Base-by-base conservation (phyloP, 148 eudicot genomes). In the Amaranthus cruentus region DNA sequence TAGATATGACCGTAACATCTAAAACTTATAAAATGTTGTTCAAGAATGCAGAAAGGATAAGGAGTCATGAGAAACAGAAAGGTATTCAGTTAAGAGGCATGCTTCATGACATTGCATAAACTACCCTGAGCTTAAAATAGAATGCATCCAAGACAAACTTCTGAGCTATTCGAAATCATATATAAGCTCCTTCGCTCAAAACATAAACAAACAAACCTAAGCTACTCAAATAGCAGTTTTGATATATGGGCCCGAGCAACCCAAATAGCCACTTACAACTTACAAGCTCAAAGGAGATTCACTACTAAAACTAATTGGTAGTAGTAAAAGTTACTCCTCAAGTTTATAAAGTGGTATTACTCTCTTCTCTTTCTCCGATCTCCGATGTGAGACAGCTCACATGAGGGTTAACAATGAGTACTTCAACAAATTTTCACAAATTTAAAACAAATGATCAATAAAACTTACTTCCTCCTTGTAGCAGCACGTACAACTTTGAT, bases 401-500 rank as follows among this genome's bases (percentile, higher is more conserved):
- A 18, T 18, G 18, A 18, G 18, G 18, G 18, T 18, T 18, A 18
- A 18, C 18, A 18, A 18, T 18, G 18, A 18, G 18, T 18, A 18
- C 18, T 18, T 18, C 18, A 18, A 18, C 18, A 18, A 52, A 46
- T 47, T 66, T 56, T 75, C 28, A 47, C 52, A 51, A 52, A 7
- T n/a, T n/a, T 18, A 53, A n/a, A 6, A 54, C 14, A 51, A 2
- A 59, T 54, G 44, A 42, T 21, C 6, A 43, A 28, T 43, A 28
- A 79, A 69, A 81, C 88, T 84, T 85, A 95, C 99, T 90, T 86
- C 99, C 99, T 82, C 99, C 99, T 82, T 91, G 97, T 70, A 95
- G 91, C 81, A 90, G 83, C 92, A 87, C 84, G 73, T 95, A 95
- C 57, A 95, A 81, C 77, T 90, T 95, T 28, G 99, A 95, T 77